Conservation (phyloP, 345 rosid genomes). For the Syzygium grande region DNA sequence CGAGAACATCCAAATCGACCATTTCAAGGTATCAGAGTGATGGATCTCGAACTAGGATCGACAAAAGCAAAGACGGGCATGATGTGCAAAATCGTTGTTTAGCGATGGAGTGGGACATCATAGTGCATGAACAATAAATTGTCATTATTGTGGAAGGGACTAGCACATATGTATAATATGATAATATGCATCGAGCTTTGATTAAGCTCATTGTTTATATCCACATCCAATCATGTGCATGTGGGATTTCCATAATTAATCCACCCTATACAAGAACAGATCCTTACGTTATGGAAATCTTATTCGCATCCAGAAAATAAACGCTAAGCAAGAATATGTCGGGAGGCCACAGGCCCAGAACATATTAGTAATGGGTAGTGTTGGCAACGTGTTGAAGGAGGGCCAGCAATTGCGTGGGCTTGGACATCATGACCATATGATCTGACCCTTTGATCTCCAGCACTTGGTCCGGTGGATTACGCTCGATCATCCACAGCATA, state of each 20-base stretch:
- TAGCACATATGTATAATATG: not conserved
- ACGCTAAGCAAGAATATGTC: not conserved
- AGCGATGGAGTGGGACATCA: not conserved
- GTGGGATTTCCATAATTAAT: not conserved
- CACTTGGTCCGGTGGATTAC: conserved; percentile 42
- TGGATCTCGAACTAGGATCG: not conserved
- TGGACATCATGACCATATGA: conserved; percentile 53
- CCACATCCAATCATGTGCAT: not conserved
- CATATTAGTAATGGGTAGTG: not conserved
- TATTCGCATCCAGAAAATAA: not conserved
- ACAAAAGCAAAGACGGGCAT: not conserved
- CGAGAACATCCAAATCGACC: conserved; percentile 32
- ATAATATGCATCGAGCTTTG: not conserved
- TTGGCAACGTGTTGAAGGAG: conserved; percentile 18
- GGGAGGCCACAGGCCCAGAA: not conserved
- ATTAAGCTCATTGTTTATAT: not conserved
- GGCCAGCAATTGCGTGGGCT: conserved; percentile 13
- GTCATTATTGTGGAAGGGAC: not conserved
- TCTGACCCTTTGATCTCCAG: conserved; percentile 34
- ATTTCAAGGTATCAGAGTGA: conserved; percentile 15
- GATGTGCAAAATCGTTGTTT: not conserved
- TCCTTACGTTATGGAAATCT: not conserved
- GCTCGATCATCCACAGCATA: conserved; percentile 26
- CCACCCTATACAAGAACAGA: not conserved
- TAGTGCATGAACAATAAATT: not conserved